Evolutionary conservation across 805 yeast species (phyloP).

Genomic region (Metschnikowia kofuensis): DNA sequence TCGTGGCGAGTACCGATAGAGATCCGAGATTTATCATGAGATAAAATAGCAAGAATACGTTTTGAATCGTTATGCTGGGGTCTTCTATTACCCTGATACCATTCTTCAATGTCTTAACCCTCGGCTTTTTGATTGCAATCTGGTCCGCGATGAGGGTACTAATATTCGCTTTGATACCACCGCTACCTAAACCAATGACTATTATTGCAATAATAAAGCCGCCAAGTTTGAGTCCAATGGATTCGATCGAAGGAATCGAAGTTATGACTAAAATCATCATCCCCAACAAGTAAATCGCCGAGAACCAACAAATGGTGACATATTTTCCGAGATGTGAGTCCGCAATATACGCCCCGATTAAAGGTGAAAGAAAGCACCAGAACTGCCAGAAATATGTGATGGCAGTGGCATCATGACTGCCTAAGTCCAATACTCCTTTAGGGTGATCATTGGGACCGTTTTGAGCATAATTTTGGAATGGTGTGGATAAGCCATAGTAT

Average conservation of each 20-base stretch:
- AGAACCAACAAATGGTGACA: slow-evolving; percentile 60
- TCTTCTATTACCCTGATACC: slow-evolving; percentile 14
- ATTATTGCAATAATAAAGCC: slow-evolving; percentile 58
- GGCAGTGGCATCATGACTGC: slow-evolving; percentile 13
- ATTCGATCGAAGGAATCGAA: slow-evolving; percentile 57
- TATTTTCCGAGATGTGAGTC: slow-evolving; percentile 73
- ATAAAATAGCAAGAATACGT: slow-evolving; percentile 15
- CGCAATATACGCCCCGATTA: slow-evolving; percentile 43
- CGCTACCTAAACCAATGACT: slow-evolving; percentile 72
- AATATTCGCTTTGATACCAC: slow-evolving; percentile 75
- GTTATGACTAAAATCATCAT: slow-evolving; percentile 64
- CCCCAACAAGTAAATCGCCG: slow-evolving; percentile 58
- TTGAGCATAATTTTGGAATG: slow-evolving; percentile 18
- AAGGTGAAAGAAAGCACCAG: slow-evolving; percentile 14
- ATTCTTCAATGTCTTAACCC: slow-evolving; percentile 32
- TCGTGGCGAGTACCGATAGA: slow-evolving; percentile 13
- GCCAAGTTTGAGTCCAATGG: slow-evolving; percentile 51
- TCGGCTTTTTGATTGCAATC: slow-evolving; percentile 37
- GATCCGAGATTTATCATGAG: slow-evolving; percentile 18
- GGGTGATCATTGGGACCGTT: slow-evolving; percentile 13
- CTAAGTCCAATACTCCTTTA: slow-evolving; percentile 10
- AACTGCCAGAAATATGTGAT: slow-evolving; percentile 16
- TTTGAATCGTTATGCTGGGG: slow-evolving; percentile 15
- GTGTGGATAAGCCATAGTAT: slow-evolving; percentile 16
- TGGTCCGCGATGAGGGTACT: slow-evolving; percentile 67